Evolutionary conservation across 1,284 basidiomycete genomes (phyloP), one percentile per base, ranked within the genome.

Genomic region (Sanghuangporus weigelae): DNA sequence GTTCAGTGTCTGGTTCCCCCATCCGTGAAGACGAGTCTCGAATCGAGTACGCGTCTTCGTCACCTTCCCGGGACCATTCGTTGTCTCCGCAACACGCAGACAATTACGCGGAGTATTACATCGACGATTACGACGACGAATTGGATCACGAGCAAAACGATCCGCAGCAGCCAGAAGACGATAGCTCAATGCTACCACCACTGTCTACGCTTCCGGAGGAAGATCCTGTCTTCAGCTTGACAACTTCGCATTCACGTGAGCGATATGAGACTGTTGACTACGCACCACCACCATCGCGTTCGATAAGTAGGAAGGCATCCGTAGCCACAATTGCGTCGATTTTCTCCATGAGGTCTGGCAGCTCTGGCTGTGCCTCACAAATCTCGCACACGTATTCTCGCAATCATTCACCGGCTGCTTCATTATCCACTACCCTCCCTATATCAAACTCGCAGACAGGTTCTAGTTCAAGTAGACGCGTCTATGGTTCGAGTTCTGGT

Each of bases 151-250:
- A 51, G 38, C 35, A 10, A 12, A 12, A 38, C 21, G 12, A 56
- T 7, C 19, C 12, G 23, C 42, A 62, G n/a, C 16, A n/a, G 7
- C 19, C 39, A 11, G 62, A 63, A 42, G 63, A 64, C 35, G 53
- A 64, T 42, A 56, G 59, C 54, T 64, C 53, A 31, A 64, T 64
- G 58, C 55, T 64, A n/a, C 63, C 63, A 12, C 63, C 63, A 46
- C 59, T 64, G 35, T 63, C 62, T 6, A 64, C 63, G 5, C 58
- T 61, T 23, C 59, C 58, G 16, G 63, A 61, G 42, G 58, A 64
- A 23, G 63, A 64, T 44, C 59, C 63, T 1, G 58, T 60, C 19
- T 64, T 64, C 51, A 60, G 39, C 12, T 35, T 64, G 23, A 39
- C 63, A 14, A 59, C 63, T n/a, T 19, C 63, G 31, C 42, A 51